Base-by-base conservation (phyloP, 305 asterid genomes). In the Vinca major region DNA sequence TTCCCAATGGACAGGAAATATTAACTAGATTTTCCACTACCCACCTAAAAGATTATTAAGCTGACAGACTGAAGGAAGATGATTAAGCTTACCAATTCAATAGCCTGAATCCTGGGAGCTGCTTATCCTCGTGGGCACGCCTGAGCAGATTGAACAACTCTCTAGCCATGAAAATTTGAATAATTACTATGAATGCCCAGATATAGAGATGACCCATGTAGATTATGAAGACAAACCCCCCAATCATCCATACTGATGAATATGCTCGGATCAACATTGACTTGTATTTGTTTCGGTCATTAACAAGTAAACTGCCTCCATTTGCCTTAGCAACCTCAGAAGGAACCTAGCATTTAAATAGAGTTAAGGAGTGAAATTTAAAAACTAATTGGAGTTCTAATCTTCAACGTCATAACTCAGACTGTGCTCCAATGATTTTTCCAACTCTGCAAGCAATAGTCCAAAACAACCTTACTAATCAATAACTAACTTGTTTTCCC, bases 181-280 rank as follows among this genome's bases (percentile, higher is more conserved):
- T 84, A 52, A 92, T 91, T 8, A 90, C 96, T 44, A 92, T 79
- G 90, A 92, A 86, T 72, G 88, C 96, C 92, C 92, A 88, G 8
- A 92, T 92, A 77, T 90, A 92, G 66, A 92, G 90, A 87, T 92
- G 98, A 47, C 98, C 98, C 98, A 92, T 72, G 85, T 90, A 92
- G 61, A 90, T 82, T 58, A 83, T 77, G 52, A 86, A 81, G 58
- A 75, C 86, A 77, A 92, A 89, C 33, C 98, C 95, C 62, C 89
- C 96, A 77, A 92, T 88, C 98, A 92, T 92, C 98, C 97, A 92
- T 49, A 90, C 70, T 26, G 98, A 71, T 77, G 98, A 92, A 79
- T 85, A 80, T 13, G 85, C 74, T 53, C 98, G 95, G 68, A 86
- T 75, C 85, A 89, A 68, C 98, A 92, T 92, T 19, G 97, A 93